phyloP scores from a whole-genome alignment of 192 early-diverging fungal genomes.

The Coemansia biformis region DNA sequence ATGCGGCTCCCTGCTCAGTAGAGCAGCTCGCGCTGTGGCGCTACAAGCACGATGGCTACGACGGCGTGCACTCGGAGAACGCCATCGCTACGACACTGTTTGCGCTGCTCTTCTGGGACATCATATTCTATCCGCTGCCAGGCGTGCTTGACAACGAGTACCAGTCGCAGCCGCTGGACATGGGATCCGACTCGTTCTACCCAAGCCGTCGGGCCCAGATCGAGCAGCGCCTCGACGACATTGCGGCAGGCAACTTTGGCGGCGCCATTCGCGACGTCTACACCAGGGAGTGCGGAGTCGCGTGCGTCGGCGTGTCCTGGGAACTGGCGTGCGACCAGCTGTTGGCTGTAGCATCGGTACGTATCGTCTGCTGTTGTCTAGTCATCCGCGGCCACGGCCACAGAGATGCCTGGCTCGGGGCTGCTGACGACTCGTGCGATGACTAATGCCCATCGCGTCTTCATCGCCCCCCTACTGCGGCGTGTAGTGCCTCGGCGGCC shows the following conservation, averaged over 20 bases:
- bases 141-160: constrained; percentile 66
- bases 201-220: constrained; percentile 48
- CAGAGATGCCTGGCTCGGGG: too few relatives aligned
- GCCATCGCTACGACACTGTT: constrained; percentile 58
- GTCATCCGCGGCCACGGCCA: too few relatives aligned
- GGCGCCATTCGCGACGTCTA: constrained; percentile 15
- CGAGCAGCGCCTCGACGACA: constrained; percentile 32
- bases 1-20: constrained; percentile 53
- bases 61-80: constrained; percentile 63
- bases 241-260: constrained; percentile 16
- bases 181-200: constrained; percentile 62
- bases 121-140: constrained; percentile 56
- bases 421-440: too few relatives aligned
- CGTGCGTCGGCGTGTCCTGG: constrained; percentile 43
- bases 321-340: constrained; percentile 26
- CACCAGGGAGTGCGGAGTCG: constrained; percentile 18
- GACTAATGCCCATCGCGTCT: too few relatives aligned
- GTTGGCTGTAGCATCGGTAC: constrained; percentile 26
- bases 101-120: constrained; percentile 65
- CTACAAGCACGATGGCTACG: constrained; percentile 58
- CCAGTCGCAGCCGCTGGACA: constrained; percentile 63
- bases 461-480: too few relatives aligned
- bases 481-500: constrained; percentile 55
- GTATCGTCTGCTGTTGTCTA: too few relatives aligned
- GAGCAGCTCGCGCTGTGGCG: constrained; percentile 60